Base-by-base conservation (phyloP, 129 eudicot genomes). In the Helianthus tuberosus region DNA sequence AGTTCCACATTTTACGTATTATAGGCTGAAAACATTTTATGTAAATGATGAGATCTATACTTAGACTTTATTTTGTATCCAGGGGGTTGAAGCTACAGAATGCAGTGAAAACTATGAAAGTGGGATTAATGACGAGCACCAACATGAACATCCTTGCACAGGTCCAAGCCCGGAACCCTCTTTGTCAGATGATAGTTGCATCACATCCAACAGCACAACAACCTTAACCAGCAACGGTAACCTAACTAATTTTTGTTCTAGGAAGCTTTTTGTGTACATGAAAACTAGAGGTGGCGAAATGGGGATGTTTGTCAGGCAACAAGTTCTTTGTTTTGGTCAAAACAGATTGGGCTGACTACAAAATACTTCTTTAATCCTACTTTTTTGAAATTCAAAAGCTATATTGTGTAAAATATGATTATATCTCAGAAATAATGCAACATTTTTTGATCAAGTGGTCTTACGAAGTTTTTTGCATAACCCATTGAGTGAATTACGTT, bases 101-200 rank as follows among this genome's bases (percentile, higher is more conserved):
- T 76, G 74, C 63, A 73, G 49, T 27, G 32, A 27, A 27, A 27
- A 27, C 32, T 27, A 27, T 27, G 32, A 27, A 27, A 27, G 32
- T 39, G 64, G 48, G 66, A 57, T 38, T 75, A 63, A 82, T 81
- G 81, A 68, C 50, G 49, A 51, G 46, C 74, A 15, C 74, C 84
- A 75, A 43, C 69, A 71, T 74, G 84, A 48, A 52, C 54, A 78
- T 43, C 69, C 80, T 29, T 48, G 80, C 59, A 71, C 89, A 51
- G 49, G 81, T 47, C 80, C 89, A 39, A 85, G 85, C 81, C 79
- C 50, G 41, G 85, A 84, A 69, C 84, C 86, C 23, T 83, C 96
- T 72, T 70, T 65, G 62, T 84, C 96, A 47, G 91, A 81, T 38
- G 89, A 78, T 50, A 89, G 93, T 83, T 87, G 81, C 80, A 80